Percentiles rank a stretch among this genome's conserved stretches.
phyloP scores from a whole-genome alignment of 306 rosid genomes.

The Begonia loranthoides region DNA sequence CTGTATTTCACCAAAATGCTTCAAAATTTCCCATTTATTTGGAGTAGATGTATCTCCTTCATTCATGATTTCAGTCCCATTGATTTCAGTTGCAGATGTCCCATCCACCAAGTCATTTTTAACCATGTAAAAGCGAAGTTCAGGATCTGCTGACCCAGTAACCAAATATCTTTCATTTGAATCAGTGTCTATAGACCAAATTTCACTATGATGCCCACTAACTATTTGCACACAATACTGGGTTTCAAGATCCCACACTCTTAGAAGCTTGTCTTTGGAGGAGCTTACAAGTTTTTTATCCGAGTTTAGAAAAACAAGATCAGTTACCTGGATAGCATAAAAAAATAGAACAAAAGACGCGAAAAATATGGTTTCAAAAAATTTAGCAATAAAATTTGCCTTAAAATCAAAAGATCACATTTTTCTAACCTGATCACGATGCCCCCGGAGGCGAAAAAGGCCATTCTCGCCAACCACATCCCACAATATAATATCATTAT shows the following conservation, averaged over 20 bases:
- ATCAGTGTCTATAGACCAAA: conserved; percentile 82
- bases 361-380: background rate
- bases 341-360: conserved; percentile 5
- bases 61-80: conserved; percentile 14
- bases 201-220: conserved; percentile 89
- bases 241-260: conserved; percentile 98
- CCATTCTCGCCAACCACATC: conserved; percentile 80
- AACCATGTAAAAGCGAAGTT: conserved; percentile 64
- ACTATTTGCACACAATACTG: conserved; percentile 94
- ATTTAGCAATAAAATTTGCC: no score
- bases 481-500: conserved; percentile 76
- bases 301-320: conserved; percentile 54
- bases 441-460: conserved; percentile 86
- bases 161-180: conserved; percentile 61
- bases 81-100: conserved; percentile 16
- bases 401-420: no score
- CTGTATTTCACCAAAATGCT: conserved; percentile 73
- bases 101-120: conserved; percentile 38
- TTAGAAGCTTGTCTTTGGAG: conserved; percentile 84
- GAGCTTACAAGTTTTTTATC: conserved; percentile 78
- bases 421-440: conserved; percentile 60
- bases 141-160: conserved; percentile 80
- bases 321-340: conserved; percentile 62
- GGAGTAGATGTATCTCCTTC: conserved; percentile 26
- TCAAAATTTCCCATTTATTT: conserved; percentile 69